A percentile compares a stretch with the other conserved stretches of the same genome.
Evolutionary conservation across 1,284 basidiomycete species (phyloP).

Genomic region (Exobasidium rhododendri): DNA sequence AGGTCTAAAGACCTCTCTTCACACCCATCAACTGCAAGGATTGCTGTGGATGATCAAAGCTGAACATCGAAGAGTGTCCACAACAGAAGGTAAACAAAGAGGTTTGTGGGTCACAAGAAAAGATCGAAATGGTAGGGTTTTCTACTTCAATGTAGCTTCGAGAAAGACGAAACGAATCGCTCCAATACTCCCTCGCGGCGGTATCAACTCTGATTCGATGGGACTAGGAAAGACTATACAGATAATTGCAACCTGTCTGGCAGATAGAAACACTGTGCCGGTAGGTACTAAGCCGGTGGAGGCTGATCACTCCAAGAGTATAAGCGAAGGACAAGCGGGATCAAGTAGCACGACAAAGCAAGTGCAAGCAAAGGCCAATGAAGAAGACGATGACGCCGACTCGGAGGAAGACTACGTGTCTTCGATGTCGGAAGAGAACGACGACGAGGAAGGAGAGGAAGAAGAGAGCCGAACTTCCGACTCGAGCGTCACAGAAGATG

Average conservation of each 20-base stretch:
- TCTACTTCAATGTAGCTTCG: constrained; percentile 10
- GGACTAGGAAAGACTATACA: constrained; percentile 59
- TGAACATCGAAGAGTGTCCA: constrained; percentile 16
- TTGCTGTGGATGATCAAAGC: constrained; percentile 19
- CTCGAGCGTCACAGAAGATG: not conserved
- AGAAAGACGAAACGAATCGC: constrained; percentile 33
- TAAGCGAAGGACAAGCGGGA: not conserved
- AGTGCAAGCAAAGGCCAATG: not conserved
- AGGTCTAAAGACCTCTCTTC: constrained; percentile 16
- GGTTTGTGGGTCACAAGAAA: not conserved
- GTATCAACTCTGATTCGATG: constrained; percentile 84
- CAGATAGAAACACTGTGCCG: constrained; percentile 5
- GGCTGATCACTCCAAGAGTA: not conserved
- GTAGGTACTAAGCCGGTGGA: constrained; percentile 9
- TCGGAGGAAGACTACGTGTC: constrained; percentile 4
- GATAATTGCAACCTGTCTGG: constrained; percentile 7
- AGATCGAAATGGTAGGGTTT: not conserved
- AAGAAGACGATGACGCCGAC: constrained; percentile 4
- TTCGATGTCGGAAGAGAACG: not conserved
- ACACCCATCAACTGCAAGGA: constrained; percentile 20
- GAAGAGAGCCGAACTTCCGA: not conserved
- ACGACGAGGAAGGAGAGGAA: not conserved
- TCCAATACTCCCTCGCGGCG: constrained; percentile 73
- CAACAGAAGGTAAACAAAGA: not conserved
- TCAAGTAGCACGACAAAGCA: not conserved